These are phyloP conservation scores for Bjerkandera adusta DNA, from an alignment of 1,284 basidiomycete genomes.

Conservation along the genomic window DNA sequence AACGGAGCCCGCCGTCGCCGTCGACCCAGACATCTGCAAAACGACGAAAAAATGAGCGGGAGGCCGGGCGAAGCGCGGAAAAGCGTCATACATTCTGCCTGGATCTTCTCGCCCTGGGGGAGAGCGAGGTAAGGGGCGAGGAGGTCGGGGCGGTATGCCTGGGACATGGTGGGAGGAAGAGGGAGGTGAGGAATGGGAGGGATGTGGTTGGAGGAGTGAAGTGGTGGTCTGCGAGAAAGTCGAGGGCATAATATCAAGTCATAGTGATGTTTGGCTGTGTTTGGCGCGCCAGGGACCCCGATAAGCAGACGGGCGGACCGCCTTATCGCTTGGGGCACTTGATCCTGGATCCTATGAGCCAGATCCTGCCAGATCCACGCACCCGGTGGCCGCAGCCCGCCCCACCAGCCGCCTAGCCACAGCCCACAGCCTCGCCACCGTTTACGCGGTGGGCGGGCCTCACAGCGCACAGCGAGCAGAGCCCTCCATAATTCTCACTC, in stretches of 20 bases:
- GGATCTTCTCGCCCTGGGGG: conserved; percentile 82
- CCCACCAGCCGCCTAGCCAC: too few species aligned
- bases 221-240: conserved; percentile 19
- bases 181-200: conserved; percentile 14
- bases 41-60: conserved; percentile 25
- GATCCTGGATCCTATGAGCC: too few species aligned
- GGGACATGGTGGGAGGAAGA: conserved; percentile 25
- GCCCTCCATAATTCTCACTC: too few species aligned
- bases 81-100: conserved; percentile 79
- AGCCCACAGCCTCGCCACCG: too few species aligned
- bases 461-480: too few species aligned
- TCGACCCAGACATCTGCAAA: conserved; percentile 91
- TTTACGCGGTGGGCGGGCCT: too few species aligned
- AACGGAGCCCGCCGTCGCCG: conserved; percentile 88
- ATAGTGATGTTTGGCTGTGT: conserved; percentile 12
- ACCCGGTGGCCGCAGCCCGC: too few species aligned
- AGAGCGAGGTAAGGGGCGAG: conserved; percentile 86
- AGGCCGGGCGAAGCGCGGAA: conserved; percentile 9
- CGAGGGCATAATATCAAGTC: conserved; percentile 12
- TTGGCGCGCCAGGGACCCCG: conserved; percentile 11
- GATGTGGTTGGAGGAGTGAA: conserved; percentile 20
- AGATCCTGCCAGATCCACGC: too few species aligned
- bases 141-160: conserved; percentile 75
- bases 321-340: too few species aligned
- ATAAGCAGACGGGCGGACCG: not conserved